Evolutionary conservation across 495 filamentous ascomycete genomes (phyloP), one percentile per base, ranked within the genome.

Genomic region (Penicillium longicatenatum): DNA sequence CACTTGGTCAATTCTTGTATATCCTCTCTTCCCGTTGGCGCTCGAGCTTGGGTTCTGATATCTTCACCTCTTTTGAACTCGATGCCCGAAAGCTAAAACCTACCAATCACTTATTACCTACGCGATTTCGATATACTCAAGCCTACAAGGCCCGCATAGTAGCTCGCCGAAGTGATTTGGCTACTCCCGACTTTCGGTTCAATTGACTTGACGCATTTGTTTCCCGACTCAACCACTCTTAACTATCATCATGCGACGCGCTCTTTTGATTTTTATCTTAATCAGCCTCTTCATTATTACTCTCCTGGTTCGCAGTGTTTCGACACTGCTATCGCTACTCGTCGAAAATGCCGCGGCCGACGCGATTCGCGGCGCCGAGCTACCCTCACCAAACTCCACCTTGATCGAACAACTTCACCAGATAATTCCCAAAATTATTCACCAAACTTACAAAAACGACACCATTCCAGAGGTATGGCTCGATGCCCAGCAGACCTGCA

Each of bases 381-480:
- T 89, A 43, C 86, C 84, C 1, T 81, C 84, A n/a, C 86, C 85
- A 0, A 84, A 84, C 57, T 86, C 84, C 1, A 80, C 79, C 22
- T 54, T 84, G 69, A 79, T 86, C 50, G 81, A 83, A 60, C 71
- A 75, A 46, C 79, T 82, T 31, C 82, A 82, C 9, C 84, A 86
- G 59, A 72, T 90, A 50, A 92, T 95, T 51, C 91, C 91, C 33
- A 93, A 92, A 76, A 93, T 95, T 58, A 90, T 96, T 53, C 91
- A 96, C 69, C 91, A 96, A 68, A 92, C 92, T 24, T 96, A 90
- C 70, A 83, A 85, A 57, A 91, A 92, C 68, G 82, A 88, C 47
- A 83, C 80, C 10, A 88, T 96, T 50, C 92, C 91, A 0, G 80
- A 76, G 56, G 83, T 86, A 53, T 95, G 91, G 92, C 71, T 75